Conservation (phyloP, 2,329 filamentous ascomycete genomes). For the Torrubiella hemipterigena region DNA sequence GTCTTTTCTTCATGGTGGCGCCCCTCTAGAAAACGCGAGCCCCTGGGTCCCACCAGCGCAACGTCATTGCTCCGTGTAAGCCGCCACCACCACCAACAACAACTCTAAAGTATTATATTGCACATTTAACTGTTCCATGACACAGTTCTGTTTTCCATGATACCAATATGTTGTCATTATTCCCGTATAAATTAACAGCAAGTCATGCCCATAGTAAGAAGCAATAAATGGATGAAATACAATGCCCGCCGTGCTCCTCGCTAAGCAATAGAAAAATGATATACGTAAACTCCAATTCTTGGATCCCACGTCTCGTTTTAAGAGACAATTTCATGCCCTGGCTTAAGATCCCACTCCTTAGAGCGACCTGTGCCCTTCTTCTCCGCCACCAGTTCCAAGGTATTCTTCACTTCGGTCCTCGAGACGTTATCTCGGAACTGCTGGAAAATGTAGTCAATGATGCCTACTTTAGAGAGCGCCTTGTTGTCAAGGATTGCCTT, state of each 20-base stretch:
- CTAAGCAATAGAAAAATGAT: neutral
- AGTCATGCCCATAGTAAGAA: neutral
- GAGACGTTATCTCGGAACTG: slow-evolving; percentile 24
- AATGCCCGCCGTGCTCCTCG: neutral
- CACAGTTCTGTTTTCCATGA: too few species aligned
- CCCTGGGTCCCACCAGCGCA: too few species aligned
- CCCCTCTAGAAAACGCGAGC: too few species aligned
- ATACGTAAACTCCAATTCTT: too few species aligned
- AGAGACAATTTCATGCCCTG: slow-evolving; percentile 22
- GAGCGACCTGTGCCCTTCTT: slow-evolving; percentile 22
- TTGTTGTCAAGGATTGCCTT: slow-evolving; percentile 27
- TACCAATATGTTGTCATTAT: too few species aligned
- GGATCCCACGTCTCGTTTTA: slow-evolving; percentile 7
- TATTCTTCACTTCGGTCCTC: slow-evolving; percentile 28
- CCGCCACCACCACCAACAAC: too few species aligned
- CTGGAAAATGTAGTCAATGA: slow-evolving; percentile 26
- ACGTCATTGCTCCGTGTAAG: too few species aligned
- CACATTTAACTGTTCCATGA: too few species aligned
- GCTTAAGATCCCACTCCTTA: slow-evolving; percentile 27
- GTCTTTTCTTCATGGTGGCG: too few species aligned
- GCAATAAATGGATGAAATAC: too few species aligned
- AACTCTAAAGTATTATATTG: too few species aligned
- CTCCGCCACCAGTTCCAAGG: slow-evolving; percentile 26
- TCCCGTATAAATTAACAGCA: too few species aligned
- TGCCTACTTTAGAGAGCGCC: slow-evolving; percentile 26